Percentiles rank a stretch among this genome's conserved stretches.
These are phyloP conservation scores for Arabidopsis lyrata DNA, from an alignment of 441 rosid genomes.

Conservation along the genomic window DNA sequence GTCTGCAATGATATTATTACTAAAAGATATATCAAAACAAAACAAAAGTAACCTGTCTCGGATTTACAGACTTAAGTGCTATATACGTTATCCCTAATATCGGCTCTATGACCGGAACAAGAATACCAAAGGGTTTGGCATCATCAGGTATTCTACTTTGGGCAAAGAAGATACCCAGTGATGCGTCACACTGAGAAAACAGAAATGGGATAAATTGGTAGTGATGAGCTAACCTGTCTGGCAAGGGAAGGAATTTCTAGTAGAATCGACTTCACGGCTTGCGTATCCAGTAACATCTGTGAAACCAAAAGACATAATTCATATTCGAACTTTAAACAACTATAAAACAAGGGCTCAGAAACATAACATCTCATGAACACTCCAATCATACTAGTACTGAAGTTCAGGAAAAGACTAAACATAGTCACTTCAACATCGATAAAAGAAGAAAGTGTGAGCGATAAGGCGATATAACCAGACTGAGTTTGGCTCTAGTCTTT, in stretches of 20 bases:
- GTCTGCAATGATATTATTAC: conserved; percentile 55
- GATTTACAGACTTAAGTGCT: not conserved
- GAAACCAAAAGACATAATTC: conserved; percentile 36
- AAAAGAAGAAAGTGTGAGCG: conserved; percentile 7
- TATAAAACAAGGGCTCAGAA: conserved; percentile 16
- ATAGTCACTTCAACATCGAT: conserved; percentile 6
- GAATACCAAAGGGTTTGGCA: conserved; percentile 1
- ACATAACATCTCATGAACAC: conserved; percentile 12
- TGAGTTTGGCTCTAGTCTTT: conserved; percentile 19
- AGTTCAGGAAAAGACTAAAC: not conserved
- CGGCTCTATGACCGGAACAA: conserved; percentile 1
- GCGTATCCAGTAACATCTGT: conserved; percentile 99
- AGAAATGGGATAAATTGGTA: conserved; percentile 5
- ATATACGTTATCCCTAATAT: not conserved
- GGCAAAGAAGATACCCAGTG: not conserved
- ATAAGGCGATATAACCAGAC: conserved; percentile 15
- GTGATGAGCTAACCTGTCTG: conserved; percentile 68
- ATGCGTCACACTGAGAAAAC: not conserved
- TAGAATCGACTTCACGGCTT: conserved; percentile 96
- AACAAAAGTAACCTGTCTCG: not conserved
- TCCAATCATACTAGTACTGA: not conserved
- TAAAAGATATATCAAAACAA: not conserved
- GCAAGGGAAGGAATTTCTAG: conserved; percentile 94
- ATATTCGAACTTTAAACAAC: conserved; percentile 19
- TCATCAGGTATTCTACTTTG: not conserved